Evolutionary conservation across 2,329 filamentous ascomycete genomes (phyloP).

Genomic region (Penicillium vulpinum): DNA sequence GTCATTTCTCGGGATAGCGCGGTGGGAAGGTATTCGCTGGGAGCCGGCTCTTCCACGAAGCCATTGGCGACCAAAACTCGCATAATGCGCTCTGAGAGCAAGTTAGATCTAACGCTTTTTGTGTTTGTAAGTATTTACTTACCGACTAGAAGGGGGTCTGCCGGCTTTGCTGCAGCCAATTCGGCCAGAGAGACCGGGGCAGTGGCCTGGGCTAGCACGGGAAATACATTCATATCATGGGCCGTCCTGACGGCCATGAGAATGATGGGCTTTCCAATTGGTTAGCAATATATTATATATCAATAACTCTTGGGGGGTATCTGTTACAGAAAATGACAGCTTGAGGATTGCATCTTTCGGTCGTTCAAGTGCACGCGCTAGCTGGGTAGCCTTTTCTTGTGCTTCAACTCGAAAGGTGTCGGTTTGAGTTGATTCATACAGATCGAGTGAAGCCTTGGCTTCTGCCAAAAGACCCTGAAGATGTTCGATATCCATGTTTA

Average conservation of each 20-base stretch:
- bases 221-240: constrained; percentile 21
- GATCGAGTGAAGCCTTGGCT: constrained; percentile 6
- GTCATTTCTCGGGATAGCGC: constrained; percentile 20
- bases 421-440: constrained; percentile 7
- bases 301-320: too few species aligned
- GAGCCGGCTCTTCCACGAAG: constrained; percentile 16
- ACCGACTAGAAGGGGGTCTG: constrained; percentile 27
- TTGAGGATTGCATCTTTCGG: constrained; percentile 24
- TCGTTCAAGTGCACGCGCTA: constrained; percentile 20
- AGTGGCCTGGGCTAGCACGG: constrained; percentile 15
- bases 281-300: not conserved
- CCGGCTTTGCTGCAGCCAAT: constrained; percentile 21
- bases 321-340: constrained; percentile 16
- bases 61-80: constrained; percentile 20
- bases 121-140: not conserved
- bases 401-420: constrained; percentile 17
- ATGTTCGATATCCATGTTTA: constrained; percentile 9
- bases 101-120: not conserved
- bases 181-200: constrained; percentile 14
- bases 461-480: constrained; percentile 12
- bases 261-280: constrained; percentile 13
- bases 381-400: constrained; percentile 13
- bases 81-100: constrained; percentile 23
- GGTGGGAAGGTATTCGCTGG: constrained; percentile 18
- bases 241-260: constrained; percentile 24